These are phyloP conservation scores for Pseudozyma thailandica DNA, from an alignment of 1,284 basidiomycete genomes.

Conservation along the genomic window DNA sequence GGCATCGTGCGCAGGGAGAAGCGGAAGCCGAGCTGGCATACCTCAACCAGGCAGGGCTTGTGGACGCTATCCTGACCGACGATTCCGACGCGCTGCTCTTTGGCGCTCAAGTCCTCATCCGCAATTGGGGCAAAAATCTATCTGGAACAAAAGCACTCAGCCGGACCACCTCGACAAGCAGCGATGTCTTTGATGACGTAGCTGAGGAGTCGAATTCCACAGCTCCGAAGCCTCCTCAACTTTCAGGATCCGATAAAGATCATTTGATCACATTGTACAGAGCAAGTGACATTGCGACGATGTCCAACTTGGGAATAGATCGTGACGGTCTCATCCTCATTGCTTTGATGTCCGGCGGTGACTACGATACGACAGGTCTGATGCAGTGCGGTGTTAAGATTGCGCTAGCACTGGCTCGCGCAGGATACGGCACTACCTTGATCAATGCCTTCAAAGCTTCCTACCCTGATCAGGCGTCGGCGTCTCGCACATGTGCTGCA, in stretches of 20 bases:
- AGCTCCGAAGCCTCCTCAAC: constrained; percentile 4
- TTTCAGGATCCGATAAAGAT: constrained; percentile 29
- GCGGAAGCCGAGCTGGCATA: constrained; percentile 95
- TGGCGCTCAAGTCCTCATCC: constrained; percentile 82
- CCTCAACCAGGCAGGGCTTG: constrained; percentile 80
- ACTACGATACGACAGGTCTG: constrained; percentile 75
- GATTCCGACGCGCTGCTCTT: constrained; percentile 93
- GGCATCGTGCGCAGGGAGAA: constrained; percentile 83
- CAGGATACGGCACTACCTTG: constrained; percentile 71
- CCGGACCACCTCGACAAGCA: constrained; percentile 18
- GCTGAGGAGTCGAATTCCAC: not conserved
- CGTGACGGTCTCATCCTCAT: constrained; percentile 84
- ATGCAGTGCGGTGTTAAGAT: constrained; percentile 63
- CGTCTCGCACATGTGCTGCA: not conserved
- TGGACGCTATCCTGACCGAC: constrained; percentile 91
- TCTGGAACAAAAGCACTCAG: constrained; percentile 29
- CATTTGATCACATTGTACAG: constrained; percentile 19
- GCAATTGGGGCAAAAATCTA: constrained; percentile 71
- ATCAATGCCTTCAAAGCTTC: constrained; percentile 71
- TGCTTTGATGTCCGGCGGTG: constrained; percentile 86
- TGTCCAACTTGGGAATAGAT: constrained; percentile 70
- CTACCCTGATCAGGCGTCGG: constrained; percentile 17
- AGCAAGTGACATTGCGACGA: constrained; percentile 7
- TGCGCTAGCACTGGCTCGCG: constrained; percentile 70
- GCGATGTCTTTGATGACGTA: constrained; percentile 19